Base-by-base conservation (phyloP, 2,329 filamentous ascomycete species). In the Claviceps arundinis region DNA sequence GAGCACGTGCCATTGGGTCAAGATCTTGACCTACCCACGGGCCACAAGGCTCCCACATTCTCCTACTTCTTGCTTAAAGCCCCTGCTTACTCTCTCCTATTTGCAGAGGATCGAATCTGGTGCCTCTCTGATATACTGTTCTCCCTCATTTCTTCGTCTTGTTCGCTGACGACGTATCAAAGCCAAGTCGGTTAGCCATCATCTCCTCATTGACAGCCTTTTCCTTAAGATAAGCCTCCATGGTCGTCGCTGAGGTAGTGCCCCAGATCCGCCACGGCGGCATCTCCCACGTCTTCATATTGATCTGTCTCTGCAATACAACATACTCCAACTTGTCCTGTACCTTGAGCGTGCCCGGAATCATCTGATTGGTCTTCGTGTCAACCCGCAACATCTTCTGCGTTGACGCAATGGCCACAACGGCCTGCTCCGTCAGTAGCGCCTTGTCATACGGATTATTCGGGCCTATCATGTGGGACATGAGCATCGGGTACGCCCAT, bases 251-350 rank as follows among this genome's bases (percentile, higher is more conserved):
- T 43, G 74, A 64, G 34, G 78, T 68, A 19, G 79, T 84, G 14
- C 84, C 84, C 76, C 82, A 84, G 49, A 87, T 65, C 62, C 71
- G 73, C 84, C 84, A 88, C 2, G 73, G 69, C 30, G 64, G 67
- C 52, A 72, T 64, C 61, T 70, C 62, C 57, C 70, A 77, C 19
- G 75, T 77, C 51, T 61, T 65, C 47, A 66, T 68, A 60, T 74
- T 67, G 44, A 76, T 56, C 34, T 65, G 52, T 30, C 73, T 61
- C 60, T 80, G 78, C 46, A 88, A 57, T 41, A 85, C 81, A 4
- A 88, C 56, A 60, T 87, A 80, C 70, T 89, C 85, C 1, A 73
- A 64, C 58, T 82, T 72, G 48, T 77, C 68, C 59, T 76, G 74
- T 56, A 75, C 69, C 60, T 73, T 73, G 45, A 72, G 70, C 54